phyloP scores from a whole-genome alignment of 176 grass and related monocot species.

The Bothriochloa decipiens region DNA sequence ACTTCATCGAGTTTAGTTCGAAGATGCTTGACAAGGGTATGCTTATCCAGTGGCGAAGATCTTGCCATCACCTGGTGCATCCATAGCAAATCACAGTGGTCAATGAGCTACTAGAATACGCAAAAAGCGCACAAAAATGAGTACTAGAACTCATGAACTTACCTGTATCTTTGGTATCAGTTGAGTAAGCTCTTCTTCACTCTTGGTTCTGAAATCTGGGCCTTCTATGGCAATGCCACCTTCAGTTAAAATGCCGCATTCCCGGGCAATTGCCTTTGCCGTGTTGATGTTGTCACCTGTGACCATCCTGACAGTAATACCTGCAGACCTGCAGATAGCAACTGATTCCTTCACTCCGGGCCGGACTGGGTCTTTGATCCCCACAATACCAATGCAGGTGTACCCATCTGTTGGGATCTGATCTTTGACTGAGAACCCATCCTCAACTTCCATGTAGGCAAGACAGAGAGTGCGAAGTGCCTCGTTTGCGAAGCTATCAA shows the following conservation, averaged over 20 bases:
- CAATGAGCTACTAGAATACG: neutral
- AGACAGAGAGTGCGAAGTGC: conserved; percentile 91
- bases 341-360: conserved; percentile 95
- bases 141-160: conserved; percentile 9
- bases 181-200: conserved; percentile 60
- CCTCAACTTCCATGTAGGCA: conserved; percentile 74
- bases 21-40: conserved; percentile 89
- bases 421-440: conserved; percentile 63
- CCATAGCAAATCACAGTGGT: conserved; percentile 35
- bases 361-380: conserved; percentile 91
- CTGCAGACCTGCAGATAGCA: conserved; percentile 84
- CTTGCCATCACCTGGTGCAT: conserved; percentile 87
- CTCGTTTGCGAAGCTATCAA: conserved; percentile 86
- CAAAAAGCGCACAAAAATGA: neutral
- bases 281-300: conserved; percentile 99
- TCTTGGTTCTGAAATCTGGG: conserved; percentile 79
- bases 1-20: conserved; percentile 76
- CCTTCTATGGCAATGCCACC: conserved; percentile 91
- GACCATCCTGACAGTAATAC: conserved; percentile 96
- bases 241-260: conserved; percentile 94
- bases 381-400: conserved; percentile 93
- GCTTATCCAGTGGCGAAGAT: conserved; percentile 93
- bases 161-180: conserved; percentile 94
- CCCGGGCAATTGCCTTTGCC: conserved; percentile 91
- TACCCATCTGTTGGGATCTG: conserved; percentile 71